Base-by-base conservation (phyloP, 2,329 filamentous ascomycete genomes). In the Talaromyces sp. region DNA sequence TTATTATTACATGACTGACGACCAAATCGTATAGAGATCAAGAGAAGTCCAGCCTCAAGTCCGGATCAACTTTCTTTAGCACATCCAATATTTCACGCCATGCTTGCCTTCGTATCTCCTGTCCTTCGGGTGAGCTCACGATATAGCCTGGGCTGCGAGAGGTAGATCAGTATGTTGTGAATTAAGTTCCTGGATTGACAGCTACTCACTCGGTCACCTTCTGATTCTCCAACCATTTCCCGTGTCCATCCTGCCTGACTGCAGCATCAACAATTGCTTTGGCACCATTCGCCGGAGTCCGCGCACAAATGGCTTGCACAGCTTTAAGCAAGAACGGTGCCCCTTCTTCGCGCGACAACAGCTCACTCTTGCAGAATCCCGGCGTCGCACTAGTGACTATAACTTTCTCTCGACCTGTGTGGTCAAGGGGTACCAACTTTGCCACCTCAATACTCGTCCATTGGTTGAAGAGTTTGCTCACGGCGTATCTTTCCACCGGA, bases 351-450 rank as follows among this genome's bases (percentile, higher is more conserved):
- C 56, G 39, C n/a, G 60, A 54, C 19, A 49, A 54, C 9, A 74
- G 63, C 6, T 63, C 56, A 47, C 68, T 70, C n/a, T 63, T 43
- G 56, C 69, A 71, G 11, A 73, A 58, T 2, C 72, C 72, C 1
- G 72, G 72, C 43, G 45, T 64, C 31, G 47, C 37, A 60, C 49
- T 60, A 4, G 56, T 66, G 2, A 64, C 50, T n/a, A 66, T 47
- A 16, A 64, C 61, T n/a, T 56, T 64, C 41, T 37, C 39, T 37
- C 47, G 39, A n/a, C 50, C 58, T 31, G 63, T 47, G 11, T 22
- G 9, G n/a, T 61, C 63, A 39, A 58, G 13, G 11, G 58, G 63
- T 35, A 65, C 57, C 35, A 65, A 19, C n/a, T 65, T 54, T 27
- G 63, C 47, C 5, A 65, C 9, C 49, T 62, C 59, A 27, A 62